phyloP scores from a whole-genome alignment of 768 basidiomycete genomes.

The Russula vinacea region DNA sequence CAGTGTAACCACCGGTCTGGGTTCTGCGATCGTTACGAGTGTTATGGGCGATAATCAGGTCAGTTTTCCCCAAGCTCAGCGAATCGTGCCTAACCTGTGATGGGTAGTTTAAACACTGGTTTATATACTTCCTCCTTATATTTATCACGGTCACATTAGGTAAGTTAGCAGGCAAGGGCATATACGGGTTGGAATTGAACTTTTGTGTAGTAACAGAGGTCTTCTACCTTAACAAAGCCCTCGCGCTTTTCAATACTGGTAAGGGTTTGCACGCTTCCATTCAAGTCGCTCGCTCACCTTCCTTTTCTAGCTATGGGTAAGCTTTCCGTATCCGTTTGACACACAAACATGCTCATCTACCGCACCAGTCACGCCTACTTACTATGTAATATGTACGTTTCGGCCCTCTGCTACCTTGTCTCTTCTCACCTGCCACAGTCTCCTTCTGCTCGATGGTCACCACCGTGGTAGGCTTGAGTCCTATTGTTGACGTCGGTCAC shows the following conservation, averaged over 20 bases:
- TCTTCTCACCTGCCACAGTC: slow-evolving; percentile 42
- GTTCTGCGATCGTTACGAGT: slow-evolving; percentile 83
- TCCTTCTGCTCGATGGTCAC: slow-evolving; percentile 84
- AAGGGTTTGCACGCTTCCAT: slow-evolving; percentile 31
- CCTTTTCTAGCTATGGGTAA: slow-evolving; percentile 58
- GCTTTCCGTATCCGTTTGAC: slow-evolving; percentile 30
- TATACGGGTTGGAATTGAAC: not conserved
- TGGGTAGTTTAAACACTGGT: slow-evolving; percentile 83
- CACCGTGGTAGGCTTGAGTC: slow-evolving; percentile 57
- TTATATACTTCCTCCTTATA: slow-evolving; percentile 80
- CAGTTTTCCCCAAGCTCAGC: slow-evolving; percentile 31
- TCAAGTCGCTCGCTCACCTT: slow-evolving; percentile 22
- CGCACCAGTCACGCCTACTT: slow-evolving; percentile 71
- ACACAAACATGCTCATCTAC: slow-evolving; percentile 31
- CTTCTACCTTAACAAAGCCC: slow-evolving; percentile 92
- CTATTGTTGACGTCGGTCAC: not conserved
- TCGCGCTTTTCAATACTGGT: slow-evolving; percentile 94
- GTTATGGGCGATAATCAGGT: slow-evolving; percentile 77
- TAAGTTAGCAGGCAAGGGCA: slow-evolving; percentile 38
- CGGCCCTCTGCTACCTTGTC: not conserved
- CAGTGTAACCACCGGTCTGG: slow-evolving; percentile 91
- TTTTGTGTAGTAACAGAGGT: slow-evolving; percentile 70
- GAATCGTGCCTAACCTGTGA: slow-evolving; percentile 15
- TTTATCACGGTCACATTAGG: slow-evolving; percentile 83
- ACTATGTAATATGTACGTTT: slow-evolving; percentile 75